These are phyloP conservation scores for Gossypium stocksii DNA, from an alignment of 345 rosid genomes.

Conservation along the genomic window DNA sequence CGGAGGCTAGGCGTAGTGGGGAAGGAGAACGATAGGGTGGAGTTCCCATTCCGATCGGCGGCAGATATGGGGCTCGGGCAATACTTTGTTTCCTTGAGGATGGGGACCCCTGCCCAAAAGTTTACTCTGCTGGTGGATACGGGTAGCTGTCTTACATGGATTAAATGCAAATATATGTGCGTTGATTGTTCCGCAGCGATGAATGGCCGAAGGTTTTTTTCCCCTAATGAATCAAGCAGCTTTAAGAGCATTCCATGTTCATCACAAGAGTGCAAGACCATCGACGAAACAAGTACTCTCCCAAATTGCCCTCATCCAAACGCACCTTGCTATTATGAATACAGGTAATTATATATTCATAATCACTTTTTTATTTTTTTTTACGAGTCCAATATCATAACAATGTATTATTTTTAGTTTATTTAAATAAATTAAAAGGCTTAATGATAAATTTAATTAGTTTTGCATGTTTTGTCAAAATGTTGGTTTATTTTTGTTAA, in stretches of 20 bases:
- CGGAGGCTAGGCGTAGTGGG: background rate
- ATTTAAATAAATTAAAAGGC: too few relatives aligned
- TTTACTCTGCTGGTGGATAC: slow-evolving; percentile 27
- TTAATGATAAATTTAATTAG: too few relatives aligned
- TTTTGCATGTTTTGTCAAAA: too few relatives aligned
- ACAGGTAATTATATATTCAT: too few relatives aligned
- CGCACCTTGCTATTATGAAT: too few relatives aligned
- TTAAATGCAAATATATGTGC: slow-evolving; percentile 18
- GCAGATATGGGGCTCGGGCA: slow-evolving; percentile 17
- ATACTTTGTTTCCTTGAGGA: slow-evolving; percentile 27
- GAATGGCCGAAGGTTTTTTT: background rate
- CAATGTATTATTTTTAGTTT: too few relatives aligned
- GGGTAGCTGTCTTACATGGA: slow-evolving; percentile 29
- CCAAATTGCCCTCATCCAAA: too few relatives aligned
- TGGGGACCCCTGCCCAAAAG: slow-evolving; percentile 27
- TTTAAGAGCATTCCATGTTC: background rate
- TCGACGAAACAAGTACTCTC: too few relatives aligned
- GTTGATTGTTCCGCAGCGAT: background rate
- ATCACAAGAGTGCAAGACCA: too few relatives aligned
- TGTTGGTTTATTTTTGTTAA: too few relatives aligned
- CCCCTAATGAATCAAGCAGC: slow-evolving; percentile 7
- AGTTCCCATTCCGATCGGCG: slow-evolving; percentile 22
- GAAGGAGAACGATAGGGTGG: background rate
- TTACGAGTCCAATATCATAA: too few relatives aligned
- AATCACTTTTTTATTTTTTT: too few relatives aligned